These are phyloP conservation scores for Globisporangium middletonii DNA, from an alignment of 352 stramenopile genomes.

Conservation along the genomic window DNA sequence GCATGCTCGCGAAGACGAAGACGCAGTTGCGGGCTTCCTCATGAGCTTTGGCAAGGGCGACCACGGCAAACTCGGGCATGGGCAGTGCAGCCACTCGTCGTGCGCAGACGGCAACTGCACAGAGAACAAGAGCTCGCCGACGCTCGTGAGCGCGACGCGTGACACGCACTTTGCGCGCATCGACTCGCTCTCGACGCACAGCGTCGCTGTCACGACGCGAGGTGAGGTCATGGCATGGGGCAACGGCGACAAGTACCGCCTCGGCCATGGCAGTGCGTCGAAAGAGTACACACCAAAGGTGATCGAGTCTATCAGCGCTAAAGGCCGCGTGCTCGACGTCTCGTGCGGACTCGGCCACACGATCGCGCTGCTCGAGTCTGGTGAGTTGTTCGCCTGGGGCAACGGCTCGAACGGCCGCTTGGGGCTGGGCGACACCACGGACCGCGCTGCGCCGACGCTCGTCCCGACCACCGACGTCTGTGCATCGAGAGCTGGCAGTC, in stretches of 20 bases:
- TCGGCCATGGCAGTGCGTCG: conserved; percentile 62
- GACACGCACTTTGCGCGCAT: conserved; percentile 56
- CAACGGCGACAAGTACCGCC: conserved; percentile 78
- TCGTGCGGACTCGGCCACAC: conserved; percentile 67
- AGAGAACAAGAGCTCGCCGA: conserved; percentile 73
- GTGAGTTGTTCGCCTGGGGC: conserved; percentile 78
- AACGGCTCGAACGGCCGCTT: conserved; percentile 83
- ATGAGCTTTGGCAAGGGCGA: conserved; percentile 85
- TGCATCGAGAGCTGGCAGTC: background rate
- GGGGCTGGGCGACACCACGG: conserved; percentile 68
- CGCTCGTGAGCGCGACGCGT: conserved; percentile 45
- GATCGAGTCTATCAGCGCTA: conserved; percentile 54
- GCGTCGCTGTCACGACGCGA: conserved; percentile 56
- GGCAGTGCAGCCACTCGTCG: conserved; percentile 51
- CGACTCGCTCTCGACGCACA: conserved; percentile 82
- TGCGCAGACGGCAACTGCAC: conserved; percentile 78
- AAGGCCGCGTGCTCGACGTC: conserved; percentile 52
- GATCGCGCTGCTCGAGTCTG: conserved; percentile 45
- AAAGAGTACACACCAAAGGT: conserved; percentile 67
- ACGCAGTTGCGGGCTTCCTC: conserved; percentile 34
- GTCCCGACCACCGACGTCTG: background rate
- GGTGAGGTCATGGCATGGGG: conserved; percentile 76
- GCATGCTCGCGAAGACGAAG: conserved; percentile 20
- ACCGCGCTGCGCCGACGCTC: conserved; percentile 49
- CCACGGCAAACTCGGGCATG: conserved; percentile 78